phyloP scores from a whole-genome alignment of 805 yeast genomes.

The Candida maris region DNA sequence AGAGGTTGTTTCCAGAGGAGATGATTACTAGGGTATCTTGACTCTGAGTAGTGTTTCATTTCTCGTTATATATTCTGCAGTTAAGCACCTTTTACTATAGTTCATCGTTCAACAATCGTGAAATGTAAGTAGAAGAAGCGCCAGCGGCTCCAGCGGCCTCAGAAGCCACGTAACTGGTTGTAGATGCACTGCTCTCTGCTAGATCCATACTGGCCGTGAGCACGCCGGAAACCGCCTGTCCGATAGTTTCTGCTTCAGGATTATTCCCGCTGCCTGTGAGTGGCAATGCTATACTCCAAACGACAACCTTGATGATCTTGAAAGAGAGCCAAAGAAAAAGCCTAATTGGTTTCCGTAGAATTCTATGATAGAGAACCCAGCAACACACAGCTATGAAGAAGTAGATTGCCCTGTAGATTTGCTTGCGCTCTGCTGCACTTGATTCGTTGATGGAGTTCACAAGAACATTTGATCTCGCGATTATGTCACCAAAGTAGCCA shows the following conservation, averaged over 20 bases:
- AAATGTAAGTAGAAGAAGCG: too few relatives aligned
- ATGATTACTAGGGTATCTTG: constrained; percentile 84
- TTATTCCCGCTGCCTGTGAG: constrained; percentile 4
- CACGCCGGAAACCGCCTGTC: constrained; percentile 2
- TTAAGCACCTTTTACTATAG: too few relatives aligned
- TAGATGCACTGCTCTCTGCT: too few relatives aligned
- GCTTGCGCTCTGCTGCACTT: constrained; percentile 44
- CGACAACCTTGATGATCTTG: constrained; percentile 29
- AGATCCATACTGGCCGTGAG: constrained; percentile 1
- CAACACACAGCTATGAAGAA: constrained; percentile 42
- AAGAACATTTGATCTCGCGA: constrained; percentile 41
- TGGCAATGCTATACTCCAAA: constrained; percentile 13
- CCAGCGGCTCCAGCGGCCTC: too few relatives aligned
- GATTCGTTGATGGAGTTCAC: constrained; percentile 51
- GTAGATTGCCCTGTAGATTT: constrained; percentile 46
- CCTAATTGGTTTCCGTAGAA: constrained; percentile 41
- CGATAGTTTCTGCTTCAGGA: not conserved
- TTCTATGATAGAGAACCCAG: constrained; percentile 50
- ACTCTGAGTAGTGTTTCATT: too few relatives aligned
- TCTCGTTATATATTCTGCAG: too few relatives aligned
- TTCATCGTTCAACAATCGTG: too few relatives aligned
- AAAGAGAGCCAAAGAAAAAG: constrained; percentile 45
- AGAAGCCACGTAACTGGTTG: too few relatives aligned
- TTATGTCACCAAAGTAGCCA: constrained; percentile 37
- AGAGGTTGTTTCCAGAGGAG: constrained; percentile 94